Evolutionary conservation across 2,329 filamentous ascomycete genomes (phyloP), one percentile per base, ranked within the genome.

Genomic region (Phialemonium atrogriseum): DNA sequence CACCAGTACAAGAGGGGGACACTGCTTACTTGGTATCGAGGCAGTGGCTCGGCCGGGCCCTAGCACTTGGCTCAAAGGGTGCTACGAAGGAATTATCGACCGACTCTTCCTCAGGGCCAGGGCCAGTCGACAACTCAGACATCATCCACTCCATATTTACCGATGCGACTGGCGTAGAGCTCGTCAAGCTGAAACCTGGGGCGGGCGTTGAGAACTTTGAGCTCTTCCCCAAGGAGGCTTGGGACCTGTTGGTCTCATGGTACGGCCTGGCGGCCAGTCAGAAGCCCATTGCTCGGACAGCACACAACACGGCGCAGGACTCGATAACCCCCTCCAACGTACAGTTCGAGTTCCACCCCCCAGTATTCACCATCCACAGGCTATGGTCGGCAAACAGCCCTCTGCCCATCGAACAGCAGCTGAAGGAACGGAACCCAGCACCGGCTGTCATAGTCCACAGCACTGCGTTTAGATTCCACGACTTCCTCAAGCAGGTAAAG

Each of bases 81-180:
- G 67, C 65, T 13, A 65, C 69, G 39, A 68, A 73, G 38, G 82
- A 83, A 40, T n/a, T n/a, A n/a, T 60, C 67, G n/a, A 51, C 66
- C 9, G 70, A 79, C 36, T 70, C 75, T 5, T 46, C 60, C 7
- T 70, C 91, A 34, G 87, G 87, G 2, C 83, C 84, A 0, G 87
- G 87, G 2, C 83, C 84, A 0, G 73, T 96, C 19, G 86, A 95
- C 62, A 95, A 95, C 51, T 77, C 82, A 1, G 82, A 88, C 49
- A 78, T 95, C 38, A 76, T 88, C 31, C 64, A 78, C 37, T 69
- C 78, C 40, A 65, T 69, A 21, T 61, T 78, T 35, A 56, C 55
- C 30, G 69, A 76, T 36, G 58, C 64, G 8, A 52, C 54, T 12
- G 62, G 60, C 26, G 57, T 60, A 10, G 62, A 69, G 11, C 94